These are phyloP conservation scores for Salvia hispanica DNA, from an alignment of 257 asterid species.

Conservation along the genomic window DNA sequence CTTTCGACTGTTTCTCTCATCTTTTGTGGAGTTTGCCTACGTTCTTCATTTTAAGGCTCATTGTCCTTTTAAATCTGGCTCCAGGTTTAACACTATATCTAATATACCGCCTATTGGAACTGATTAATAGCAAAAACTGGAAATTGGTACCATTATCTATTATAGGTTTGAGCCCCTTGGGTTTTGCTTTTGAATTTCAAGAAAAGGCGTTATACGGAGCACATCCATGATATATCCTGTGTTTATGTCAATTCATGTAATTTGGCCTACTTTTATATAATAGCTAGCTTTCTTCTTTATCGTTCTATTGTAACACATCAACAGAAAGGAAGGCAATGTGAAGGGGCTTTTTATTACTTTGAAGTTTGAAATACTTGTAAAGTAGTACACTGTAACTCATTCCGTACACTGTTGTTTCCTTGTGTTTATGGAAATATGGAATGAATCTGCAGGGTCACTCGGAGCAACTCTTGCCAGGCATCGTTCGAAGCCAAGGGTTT, in stretches of 20 bases:
- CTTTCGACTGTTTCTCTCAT: background rate
- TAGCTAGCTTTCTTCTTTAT: background rate
- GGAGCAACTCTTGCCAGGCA: conserved; percentile 48
- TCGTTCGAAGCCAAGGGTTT: conserved; percentile 47
- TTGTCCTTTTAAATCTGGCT: background rate
- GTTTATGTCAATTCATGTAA: conserved; percentile 1
- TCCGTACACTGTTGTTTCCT: conserved; percentile 4
- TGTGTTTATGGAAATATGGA: conserved; percentile 24
- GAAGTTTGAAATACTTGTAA: background rate
- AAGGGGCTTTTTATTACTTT: background rate
- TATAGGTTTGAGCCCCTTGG: background rate
- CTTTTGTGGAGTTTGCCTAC: background rate
- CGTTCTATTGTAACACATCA: background rate
- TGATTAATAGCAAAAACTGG: background rate
- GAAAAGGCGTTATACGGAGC: background rate
- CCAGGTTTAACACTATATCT: background rate
- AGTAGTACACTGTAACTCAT: background rate
- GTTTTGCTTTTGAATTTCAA: background rate
- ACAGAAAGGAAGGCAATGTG: background rate
- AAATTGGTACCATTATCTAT: background rate
- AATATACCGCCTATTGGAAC: background rate
- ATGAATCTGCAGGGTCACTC: conserved; percentile 38
- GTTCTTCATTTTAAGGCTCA: background rate
- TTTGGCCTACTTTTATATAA: background rate
- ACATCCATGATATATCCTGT: background rate